A percentile compares a stretch with the other conserved stretches of the same genome.
Evolutionary conservation across 2,329 filamentous ascomycete genomes (phyloP).

Genomic region (Uncinocarpus reesii): DNA sequence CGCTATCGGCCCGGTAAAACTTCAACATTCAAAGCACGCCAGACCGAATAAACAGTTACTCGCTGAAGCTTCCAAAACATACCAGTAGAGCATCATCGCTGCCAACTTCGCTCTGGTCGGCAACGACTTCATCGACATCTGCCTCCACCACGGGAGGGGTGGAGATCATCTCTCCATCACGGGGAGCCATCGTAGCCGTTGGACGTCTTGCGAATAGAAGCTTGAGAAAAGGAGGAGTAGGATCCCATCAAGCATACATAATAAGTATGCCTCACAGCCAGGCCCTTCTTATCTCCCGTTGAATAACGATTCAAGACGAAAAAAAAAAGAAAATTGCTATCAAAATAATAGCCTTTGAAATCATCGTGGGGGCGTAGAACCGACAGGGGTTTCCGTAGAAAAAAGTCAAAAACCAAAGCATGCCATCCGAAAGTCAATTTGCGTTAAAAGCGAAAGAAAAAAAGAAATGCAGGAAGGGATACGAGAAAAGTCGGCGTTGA

Average conservation of each 20-base stretch:
- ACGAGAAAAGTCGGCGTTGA: too few relatives aligned
- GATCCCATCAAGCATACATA: not conserved
- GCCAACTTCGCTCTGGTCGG: slow-evolving; percentile 9
- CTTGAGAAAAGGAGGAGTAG: not conserved
- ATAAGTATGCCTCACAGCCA: too few relatives aligned
- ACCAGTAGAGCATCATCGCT: slow-evolving; percentile 31
- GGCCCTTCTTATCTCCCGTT: too few relatives aligned
- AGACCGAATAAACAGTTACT: too few relatives aligned
- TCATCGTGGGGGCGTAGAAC: too few relatives aligned
- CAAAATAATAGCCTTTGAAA: too few relatives aligned
- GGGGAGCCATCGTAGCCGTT: not conserved
- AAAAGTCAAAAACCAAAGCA: not conserved
- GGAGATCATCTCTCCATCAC: slow-evolving; percentile 2
- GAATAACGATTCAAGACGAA: too few relatives aligned
- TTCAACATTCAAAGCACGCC: too few relatives aligned
- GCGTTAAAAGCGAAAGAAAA: not conserved
- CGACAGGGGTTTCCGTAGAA: too few relatives aligned
- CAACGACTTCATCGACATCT: slow-evolving; percentile 1
- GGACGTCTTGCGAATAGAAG: not conserved
- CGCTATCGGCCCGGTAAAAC: too few relatives aligned
- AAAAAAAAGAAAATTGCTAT: too few relatives aligned
- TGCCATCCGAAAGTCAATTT: not conserved
- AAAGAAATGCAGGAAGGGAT: not conserved
- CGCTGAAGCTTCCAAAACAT: slow-evolving; percentile 15
- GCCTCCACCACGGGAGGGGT: slow-evolving; percentile 1